Evolutionary conservation across 2,329 filamentous ascomycete genomes (phyloP).

Genomic region (Scytalidium sp.): DNA sequence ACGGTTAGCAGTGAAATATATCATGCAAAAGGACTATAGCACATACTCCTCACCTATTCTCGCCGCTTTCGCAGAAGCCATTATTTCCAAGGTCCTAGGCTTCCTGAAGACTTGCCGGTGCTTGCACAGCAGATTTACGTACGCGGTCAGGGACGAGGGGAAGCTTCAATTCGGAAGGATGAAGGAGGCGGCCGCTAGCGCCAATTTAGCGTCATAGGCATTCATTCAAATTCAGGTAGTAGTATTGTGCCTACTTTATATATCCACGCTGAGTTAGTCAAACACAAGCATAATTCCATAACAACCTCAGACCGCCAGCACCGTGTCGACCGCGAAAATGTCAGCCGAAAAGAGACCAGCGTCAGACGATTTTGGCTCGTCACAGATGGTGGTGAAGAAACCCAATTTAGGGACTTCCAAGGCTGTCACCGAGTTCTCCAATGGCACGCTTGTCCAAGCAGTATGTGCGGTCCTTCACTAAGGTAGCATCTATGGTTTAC

Average conservation of each 20-base stretch:
- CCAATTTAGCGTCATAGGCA: background rate
- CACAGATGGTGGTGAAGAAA: conserved; percentile 84
- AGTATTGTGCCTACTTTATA: background rate
- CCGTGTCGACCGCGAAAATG: conserved; percentile 49
- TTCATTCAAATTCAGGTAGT: background rate
- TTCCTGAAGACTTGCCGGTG: conserved; percentile 1
- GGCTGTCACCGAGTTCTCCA: conserved; percentile 54
- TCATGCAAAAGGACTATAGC: background rate
- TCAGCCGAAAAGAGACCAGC: conserved; percentile 89
- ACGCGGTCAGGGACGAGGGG: background rate
- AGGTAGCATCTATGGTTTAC: background rate
- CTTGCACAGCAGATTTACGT: conserved; percentile 4
- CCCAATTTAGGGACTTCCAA: conserved; percentile 63
- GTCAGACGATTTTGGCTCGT: conserved; percentile 75
- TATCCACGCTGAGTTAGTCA: too few species aligned
- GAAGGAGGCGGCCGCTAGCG: conserved; percentile 1
- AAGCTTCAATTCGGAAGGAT: background rate
- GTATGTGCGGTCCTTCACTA: conserved; percentile 43
- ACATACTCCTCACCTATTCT: conserved; percentile 73
- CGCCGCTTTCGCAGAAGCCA: conserved; percentile 63
- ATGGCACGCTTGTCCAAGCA: conserved; percentile 63
- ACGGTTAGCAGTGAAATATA: conserved; percentile 17
- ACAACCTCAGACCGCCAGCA: background rate
- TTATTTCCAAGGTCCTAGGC: conserved; percentile 21
- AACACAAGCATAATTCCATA: background rate